Base-by-base conservation (phyloP, 768 basidiomycete species). In the Pleurotus citrinopileatus region DNA sequence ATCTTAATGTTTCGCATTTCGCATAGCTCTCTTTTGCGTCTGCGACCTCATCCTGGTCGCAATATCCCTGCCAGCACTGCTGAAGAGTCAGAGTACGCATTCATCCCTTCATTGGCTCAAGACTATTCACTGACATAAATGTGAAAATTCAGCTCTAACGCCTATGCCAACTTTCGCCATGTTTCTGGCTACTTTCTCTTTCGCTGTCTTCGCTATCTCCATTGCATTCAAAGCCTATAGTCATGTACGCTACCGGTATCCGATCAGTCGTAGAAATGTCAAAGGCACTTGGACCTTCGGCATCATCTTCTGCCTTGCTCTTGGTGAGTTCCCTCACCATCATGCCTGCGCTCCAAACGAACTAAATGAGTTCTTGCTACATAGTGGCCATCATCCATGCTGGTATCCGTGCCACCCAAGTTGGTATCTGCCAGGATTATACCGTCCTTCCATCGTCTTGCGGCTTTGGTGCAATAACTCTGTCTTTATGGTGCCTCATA, bases 141-240 rank as follows among this genome's bases (percentile, higher is more conserved):
- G 3, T 32, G 12, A 2, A 19, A 22, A 2, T 10, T 20, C 23
- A 51, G 48, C 23, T 23, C 34, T 51, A 6, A 17, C 28, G 8
- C 48, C 48, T 22, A 28, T 51, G 2, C 48, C 48, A 13, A 51
- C 48, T 15, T 51, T 51, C 19, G 34, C 48, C 12, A 37, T 37
- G 48, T 51, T 51, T 51, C 23, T 51, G 29, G 48, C 48, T n/a
- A 51, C 48, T 6, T 51, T 51, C 23, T 34, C 48, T 37, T 51
- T 51, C 20, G 48, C 29, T 22, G 29, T 51, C 6, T 51, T 51
- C 48, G 34, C 48, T n/a, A 37, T 51, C 22, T 51, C 48, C 5
- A 23, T 51, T 19, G 34, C 34, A 13, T 13, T 51, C 48, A 37
- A 28, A 4, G 48, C 48, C 12, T 51, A 51, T 26, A 51, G 29